phyloP scores from a whole-genome alignment of 805 yeast genomes.

The Candida succiphila region DNA sequence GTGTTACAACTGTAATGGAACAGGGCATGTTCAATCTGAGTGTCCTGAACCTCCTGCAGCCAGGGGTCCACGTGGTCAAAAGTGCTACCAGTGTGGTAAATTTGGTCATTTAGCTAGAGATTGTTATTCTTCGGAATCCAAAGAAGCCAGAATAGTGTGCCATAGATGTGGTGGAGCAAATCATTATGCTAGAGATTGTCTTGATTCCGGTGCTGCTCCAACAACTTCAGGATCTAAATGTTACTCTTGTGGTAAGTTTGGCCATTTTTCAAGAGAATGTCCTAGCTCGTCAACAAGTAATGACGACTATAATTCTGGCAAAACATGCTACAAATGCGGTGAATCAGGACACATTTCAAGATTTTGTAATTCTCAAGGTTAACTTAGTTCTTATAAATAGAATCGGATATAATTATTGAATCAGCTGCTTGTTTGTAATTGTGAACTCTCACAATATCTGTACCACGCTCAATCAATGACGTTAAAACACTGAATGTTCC shows the following conservation, averaged over 20 bases:
- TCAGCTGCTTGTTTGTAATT: constrained; percentile 55
- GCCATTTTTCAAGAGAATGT: constrained; percentile 86
- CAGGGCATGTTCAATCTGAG: constrained; percentile 83
- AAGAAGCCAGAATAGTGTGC: constrained; percentile 41
- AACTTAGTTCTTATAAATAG: constrained; percentile 41
- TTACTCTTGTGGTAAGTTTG: constrained; percentile 85
- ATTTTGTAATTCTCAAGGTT: constrained; percentile 61
- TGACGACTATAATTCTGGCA: constrained; percentile 35
- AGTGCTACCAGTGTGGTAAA: constrained; percentile 73
- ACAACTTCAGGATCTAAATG: constrained; percentile 44
- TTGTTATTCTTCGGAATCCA: constrained; percentile 41
- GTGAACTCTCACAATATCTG: constrained; percentile 84
- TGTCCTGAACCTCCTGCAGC: constrained; percentile 52
- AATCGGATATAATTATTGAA: constrained; percentile 58
- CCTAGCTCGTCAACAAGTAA: background rate
- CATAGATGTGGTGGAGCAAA: constrained; percentile 90
- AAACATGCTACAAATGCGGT: constrained; percentile 68
- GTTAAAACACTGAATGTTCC: constrained; percentile 73
- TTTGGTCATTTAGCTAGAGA: constrained; percentile 78
- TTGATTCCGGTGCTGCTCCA: constrained; percentile 34
- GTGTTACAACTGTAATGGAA: constrained; percentile 88
- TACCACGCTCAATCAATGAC: constrained; percentile 61
- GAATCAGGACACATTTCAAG: constrained; percentile 81
- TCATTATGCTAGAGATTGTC: constrained; percentile 89
- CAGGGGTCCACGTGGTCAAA: constrained; percentile 33